A percentile compares a stretch with the other conserved stretches of the same genome.
Evolutionary conservation across 495 filamentous ascomycete genomes (phyloP).

Genomic region (Trichoderma orchidacearum): DNA sequence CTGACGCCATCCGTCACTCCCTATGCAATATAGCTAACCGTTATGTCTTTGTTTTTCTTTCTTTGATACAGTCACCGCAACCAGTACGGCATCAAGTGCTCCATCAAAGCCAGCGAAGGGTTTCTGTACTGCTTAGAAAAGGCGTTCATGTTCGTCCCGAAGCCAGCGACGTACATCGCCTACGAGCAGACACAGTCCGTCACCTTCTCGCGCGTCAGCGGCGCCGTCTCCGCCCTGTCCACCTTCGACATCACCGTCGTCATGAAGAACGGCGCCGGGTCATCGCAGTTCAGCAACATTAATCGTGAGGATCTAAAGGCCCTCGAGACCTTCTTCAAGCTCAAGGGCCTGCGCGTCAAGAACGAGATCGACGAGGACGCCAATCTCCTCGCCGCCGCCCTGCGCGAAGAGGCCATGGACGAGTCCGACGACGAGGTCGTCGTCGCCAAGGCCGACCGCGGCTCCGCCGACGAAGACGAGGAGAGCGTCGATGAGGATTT

Average conservation of each 20-base stretch:
- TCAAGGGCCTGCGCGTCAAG: constrained; percentile 86
- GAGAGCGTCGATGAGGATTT: constrained; percentile 96
- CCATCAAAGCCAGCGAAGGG: constrained; percentile 97
- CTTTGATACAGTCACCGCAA: constrained; percentile 55
- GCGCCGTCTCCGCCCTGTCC: constrained; percentile 81
- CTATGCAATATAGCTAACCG: neutral
- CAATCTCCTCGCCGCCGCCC: constrained; percentile 63
- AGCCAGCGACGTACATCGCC: constrained; percentile 90
- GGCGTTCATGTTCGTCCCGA: constrained; percentile 97
- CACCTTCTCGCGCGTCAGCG: constrained; percentile 90
- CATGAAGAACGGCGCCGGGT: constrained; percentile 59
- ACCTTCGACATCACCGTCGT: constrained; percentile 95
- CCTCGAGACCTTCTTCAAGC: constrained; percentile 89
- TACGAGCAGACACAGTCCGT: constrained; percentile 81
- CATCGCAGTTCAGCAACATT: constrained; percentile 97
- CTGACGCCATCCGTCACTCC: neutral
- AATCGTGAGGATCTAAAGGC: constrained; percentile 96
- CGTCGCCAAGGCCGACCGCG: constrained; percentile 58
- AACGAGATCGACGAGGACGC: constrained; percentile 69
- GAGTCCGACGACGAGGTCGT: constrained; percentile 77
- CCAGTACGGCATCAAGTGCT: constrained; percentile 95
- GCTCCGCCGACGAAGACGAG: constrained; percentile 89
- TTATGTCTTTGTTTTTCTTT: too few species aligned
- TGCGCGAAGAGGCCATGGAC: constrained; percentile 61
- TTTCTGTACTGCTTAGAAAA: constrained; percentile 95